Evolutionary conservation across 2,329 filamentous ascomycete genomes (phyloP).

Genomic region (Pseudocercospora crystallina): DNA sequence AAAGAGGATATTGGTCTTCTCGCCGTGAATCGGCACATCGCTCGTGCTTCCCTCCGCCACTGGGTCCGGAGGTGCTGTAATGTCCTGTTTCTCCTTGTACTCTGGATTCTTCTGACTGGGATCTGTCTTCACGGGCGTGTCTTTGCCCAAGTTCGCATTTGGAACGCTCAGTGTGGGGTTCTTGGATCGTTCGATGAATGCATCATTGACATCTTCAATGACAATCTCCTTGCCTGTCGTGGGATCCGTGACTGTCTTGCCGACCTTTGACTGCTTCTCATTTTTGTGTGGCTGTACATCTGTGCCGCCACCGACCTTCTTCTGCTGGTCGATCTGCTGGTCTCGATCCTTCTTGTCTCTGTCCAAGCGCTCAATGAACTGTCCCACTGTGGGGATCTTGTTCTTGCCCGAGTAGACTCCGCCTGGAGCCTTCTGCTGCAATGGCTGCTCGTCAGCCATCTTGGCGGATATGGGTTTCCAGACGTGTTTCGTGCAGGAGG

Average conservation of each 20-base stretch:
- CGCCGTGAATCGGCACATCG: constrained; percentile 91
- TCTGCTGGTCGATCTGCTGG: constrained; percentile 60
- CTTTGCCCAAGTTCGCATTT: constrained; percentile 81
- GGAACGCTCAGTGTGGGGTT: constrained; percentile 79
- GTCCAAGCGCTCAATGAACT: constrained; percentile 79
- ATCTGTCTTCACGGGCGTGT: constrained; percentile 70
- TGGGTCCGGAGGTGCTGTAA: constrained; percentile 87
- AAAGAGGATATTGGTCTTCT: constrained; percentile 95
- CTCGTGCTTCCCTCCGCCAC: constrained; percentile 78
- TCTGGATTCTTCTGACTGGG: constrained; percentile 70
- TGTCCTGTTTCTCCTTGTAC: constrained; percentile 81
- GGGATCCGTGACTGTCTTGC: constrained; percentile 75
- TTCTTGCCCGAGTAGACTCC: constrained; percentile 78
- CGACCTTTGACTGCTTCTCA: constrained; percentile 46
- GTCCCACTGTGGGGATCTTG: constrained; percentile 81
- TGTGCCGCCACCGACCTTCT: constrained; percentile 32
- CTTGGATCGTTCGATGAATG: constrained; percentile 68
- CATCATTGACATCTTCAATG: constrained; percentile 76
- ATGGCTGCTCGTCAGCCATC: constrained; percentile 14
- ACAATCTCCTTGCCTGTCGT: constrained; percentile 82
- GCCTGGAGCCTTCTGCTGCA: constrained; percentile 41
- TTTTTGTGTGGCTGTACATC: constrained; percentile 50
- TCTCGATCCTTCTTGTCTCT: constrained; percentile 75
- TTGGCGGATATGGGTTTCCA: not conserved
- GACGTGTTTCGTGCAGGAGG: no score